Base-by-base conservation (phyloP, 1,139 yeast species). In the Debaryomyces udenii region DNA sequence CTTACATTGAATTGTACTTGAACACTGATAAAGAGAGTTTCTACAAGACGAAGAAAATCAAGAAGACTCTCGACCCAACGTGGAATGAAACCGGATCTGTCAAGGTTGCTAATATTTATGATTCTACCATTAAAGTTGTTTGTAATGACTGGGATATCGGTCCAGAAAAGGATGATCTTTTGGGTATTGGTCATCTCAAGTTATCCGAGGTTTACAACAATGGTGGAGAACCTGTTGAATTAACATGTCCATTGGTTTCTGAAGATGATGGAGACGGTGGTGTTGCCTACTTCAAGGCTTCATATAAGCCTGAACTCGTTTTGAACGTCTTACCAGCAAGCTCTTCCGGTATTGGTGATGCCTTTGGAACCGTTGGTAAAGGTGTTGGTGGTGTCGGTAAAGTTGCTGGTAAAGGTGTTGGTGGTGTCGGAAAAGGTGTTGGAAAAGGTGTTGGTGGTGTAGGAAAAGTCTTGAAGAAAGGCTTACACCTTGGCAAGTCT, bases 111-210 rank as follows among this genome's bases (percentile, higher is more conserved):
- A 78, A 86, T 59, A 78, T 87, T 56, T 79, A 76, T 42, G 82
- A 81, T 56, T 79, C 89, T 9, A 62, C 64, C 3, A 63, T 91
- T 43, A 68, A 68, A 44, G 71, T 87, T 37, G 78, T 74, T 42
- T 80, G 87, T 24, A 75, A 62, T 54, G 99, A 93, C 60, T 91
- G 97, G 96, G 99, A 93, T 64, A 80, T 91, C 50, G 96, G 96
- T 48, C 81, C 86, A 22, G 88, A 83, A 48, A 80, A 78, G 47
- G 94, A 93, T 61, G 98, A 93, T 62, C 71, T 76, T 46, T 72
- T 93, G 44, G 96, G 98, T 42, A 67, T 67, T 27, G 89, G 83
- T n/a, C 54, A 57, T 20, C 59, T 90, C 44, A 75, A 80, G 13
- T 66, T 93, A 47, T 62, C 78, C 0, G 80, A 81, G 9, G 70